phyloP scores from a whole-genome alignment of 306 rosid genomes.

The Corylus heterophylla region DNA sequence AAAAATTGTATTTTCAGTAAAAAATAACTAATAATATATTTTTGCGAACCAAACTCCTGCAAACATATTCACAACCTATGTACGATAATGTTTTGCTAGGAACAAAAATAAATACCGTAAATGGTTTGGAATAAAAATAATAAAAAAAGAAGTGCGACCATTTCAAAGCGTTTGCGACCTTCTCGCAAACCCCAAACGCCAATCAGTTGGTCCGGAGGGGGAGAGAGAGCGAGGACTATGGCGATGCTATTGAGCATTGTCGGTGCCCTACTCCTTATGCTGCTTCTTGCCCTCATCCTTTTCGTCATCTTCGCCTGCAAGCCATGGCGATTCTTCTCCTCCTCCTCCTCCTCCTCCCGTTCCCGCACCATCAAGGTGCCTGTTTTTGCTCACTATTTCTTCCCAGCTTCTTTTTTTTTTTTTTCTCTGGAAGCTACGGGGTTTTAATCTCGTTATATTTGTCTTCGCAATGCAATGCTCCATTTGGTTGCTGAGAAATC shows the following conservation, averaged over 20 bases:
- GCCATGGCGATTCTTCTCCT: slow-evolving; percentile 91
- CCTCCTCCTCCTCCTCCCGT: slow-evolving; percentile 47
- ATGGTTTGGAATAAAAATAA: not conserved
- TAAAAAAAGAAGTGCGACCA: slow-evolving; percentile 44
- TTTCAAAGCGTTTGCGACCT: slow-evolving; percentile 69
- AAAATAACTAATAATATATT: too few relatives aligned
- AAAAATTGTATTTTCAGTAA: too few relatives aligned
- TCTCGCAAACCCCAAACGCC: slow-evolving; percentile 63
- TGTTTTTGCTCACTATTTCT: not conserved
- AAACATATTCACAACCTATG: not conserved
- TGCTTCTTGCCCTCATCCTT: slow-evolving; percentile 64
- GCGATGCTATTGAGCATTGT: slow-evolving; percentile 66
- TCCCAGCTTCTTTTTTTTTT: not conserved
- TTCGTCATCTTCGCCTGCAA: slow-evolving; percentile 70
- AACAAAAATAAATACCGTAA: too few relatives aligned
- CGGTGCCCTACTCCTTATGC: slow-evolving; percentile 73
- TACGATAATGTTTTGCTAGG: too few relatives aligned
- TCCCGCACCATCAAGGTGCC: slow-evolving; percentile 59
- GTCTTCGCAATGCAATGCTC: slow-evolving; percentile 9
- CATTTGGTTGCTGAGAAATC: slow-evolving; percentile 33
- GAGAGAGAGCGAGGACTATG: slow-evolving; percentile 60
- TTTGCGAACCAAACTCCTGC: too few relatives aligned
- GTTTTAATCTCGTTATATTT: slow-evolving; percentile 1
- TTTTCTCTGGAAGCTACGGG: not conserved
- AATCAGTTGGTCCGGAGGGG: slow-evolving; percentile 49